Conservation (phyloP, 306 rosid genomes). For the Lotus japonicus region DNA sequence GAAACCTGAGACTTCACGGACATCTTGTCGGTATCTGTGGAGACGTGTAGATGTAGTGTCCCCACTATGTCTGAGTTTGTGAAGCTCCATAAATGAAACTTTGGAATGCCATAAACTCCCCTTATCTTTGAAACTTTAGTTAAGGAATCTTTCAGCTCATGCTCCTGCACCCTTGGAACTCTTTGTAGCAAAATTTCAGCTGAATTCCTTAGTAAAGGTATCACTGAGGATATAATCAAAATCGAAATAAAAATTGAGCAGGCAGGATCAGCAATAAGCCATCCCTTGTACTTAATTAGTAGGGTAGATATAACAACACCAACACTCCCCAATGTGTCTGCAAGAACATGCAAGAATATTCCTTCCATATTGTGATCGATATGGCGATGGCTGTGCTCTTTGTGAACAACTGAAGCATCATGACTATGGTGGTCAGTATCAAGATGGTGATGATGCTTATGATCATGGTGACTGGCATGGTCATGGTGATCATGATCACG, state of each 20-base stretch:
- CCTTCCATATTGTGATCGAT: conserved; percentile 99
- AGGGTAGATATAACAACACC: conserved; percentile 93
- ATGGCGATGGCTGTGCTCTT: conserved; percentile 58
- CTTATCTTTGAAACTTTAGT: conserved; percentile 42
- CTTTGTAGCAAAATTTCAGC: conserved; percentile 90
- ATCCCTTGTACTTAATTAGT: conserved; percentile 87
- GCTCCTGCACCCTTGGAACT: conserved; percentile 62
- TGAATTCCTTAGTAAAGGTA: conserved; percentile 83
- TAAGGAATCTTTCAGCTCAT: conserved; percentile 54
- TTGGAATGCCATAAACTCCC: conserved; percentile 64
- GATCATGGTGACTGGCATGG: conserved; percentile 9
- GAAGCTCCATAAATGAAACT: conserved; percentile 74
- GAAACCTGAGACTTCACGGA: conserved; percentile 51
- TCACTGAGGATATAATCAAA: conserved; percentile 74
- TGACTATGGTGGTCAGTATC: conserved; percentile 18
- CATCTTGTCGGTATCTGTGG: conserved; percentile 58
- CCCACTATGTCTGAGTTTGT: conserved; percentile 82
- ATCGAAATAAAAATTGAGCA: conserved; percentile 91
- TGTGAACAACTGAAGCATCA: conserved; percentile 13
- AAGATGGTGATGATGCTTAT: conserved; percentile 5
- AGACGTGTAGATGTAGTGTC: conserved; percentile 66
- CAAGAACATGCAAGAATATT: conserved; percentile 88
- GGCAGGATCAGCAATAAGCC: conserved; percentile 93
- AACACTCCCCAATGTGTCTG: conserved; percentile 95
- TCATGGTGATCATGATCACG: conserved; percentile 23